A percentile compares a stretch with the other conserved stretches of the same genome.
Conservation (phyloP, 805 yeast species). For the Nakazawaea peltata region DNA sequence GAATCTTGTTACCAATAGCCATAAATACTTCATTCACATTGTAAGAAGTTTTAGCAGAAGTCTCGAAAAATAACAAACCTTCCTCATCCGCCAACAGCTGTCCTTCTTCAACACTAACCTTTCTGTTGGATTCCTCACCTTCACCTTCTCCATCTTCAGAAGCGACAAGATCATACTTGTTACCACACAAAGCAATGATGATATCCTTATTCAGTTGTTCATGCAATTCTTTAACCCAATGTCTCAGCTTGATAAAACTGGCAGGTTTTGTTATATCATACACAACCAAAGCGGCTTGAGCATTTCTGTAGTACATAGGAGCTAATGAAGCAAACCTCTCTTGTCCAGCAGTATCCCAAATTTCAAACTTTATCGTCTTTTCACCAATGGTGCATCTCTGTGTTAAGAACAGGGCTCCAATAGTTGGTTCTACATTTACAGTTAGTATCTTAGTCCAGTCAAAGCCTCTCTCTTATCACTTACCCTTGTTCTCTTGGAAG, state of each 20-base stretch:
- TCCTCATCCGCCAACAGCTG: slow-evolving; percentile 84
- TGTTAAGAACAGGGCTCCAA: slow-evolving; percentile 95
- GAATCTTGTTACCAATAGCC: slow-evolving; percentile 84
- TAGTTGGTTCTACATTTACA: slow-evolving; percentile 65
- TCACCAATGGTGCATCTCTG: slow-evolving; percentile 86
- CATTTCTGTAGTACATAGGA: slow-evolving; percentile 95
- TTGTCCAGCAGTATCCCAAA: slow-evolving; percentile 98
- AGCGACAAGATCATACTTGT: slow-evolving; percentile 76
- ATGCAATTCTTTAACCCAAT: slow-evolving; percentile 94
- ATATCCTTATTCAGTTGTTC: slow-evolving; percentile 93
- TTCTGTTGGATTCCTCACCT: slow-evolving; percentile 49
- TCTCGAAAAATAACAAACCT: slow-evolving; percentile 83
- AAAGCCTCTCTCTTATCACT: slow-evolving; percentile 8
- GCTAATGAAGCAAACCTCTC: slow-evolving; percentile 94
- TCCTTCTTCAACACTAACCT: slow-evolving; percentile 84
- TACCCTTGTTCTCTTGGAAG: slow-evolving; percentile 83
- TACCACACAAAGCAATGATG: slow-evolving; percentile 89
- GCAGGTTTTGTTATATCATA: slow-evolving; percentile 95
- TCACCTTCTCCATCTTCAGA: slow-evolving; percentile 32
- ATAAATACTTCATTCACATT: slow-evolving; percentile 89
- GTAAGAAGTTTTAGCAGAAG: slow-evolving; percentile 85
- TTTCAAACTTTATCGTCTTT: slow-evolving; percentile 83
- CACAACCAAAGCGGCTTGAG: slow-evolving; percentile 94
- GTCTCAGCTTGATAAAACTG: slow-evolving; percentile 90
- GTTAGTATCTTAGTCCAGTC: slow-evolving; percentile 9